Conservation (phyloP, 1,284 basidiomycete species). For the Gastroboletus turbinatus region DNA sequence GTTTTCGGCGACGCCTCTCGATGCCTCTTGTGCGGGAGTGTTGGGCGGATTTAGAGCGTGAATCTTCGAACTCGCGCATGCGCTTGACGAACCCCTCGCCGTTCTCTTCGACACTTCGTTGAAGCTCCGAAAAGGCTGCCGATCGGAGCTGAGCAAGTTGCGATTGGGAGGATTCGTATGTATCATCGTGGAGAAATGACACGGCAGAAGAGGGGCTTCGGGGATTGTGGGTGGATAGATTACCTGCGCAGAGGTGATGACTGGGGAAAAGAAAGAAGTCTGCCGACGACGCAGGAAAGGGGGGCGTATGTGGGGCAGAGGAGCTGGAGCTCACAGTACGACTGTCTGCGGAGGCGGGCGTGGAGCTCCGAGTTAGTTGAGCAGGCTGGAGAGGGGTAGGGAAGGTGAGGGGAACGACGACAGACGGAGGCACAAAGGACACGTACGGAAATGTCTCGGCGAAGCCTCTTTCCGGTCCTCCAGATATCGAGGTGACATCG, state of each 20-base stretch:
- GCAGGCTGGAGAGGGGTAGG: conserved; percentile 12
- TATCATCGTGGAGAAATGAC: conserved; percentile 13
- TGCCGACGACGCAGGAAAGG: conserved; percentile 54
- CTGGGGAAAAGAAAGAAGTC: conserved; percentile 57
- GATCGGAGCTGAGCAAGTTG: conserved; percentile 53
- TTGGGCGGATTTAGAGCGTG: conserved; percentile 41
- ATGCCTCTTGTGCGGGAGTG: conserved; percentile 38
- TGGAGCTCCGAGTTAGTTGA: conserved; percentile 26
- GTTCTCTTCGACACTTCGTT: conserved; percentile 56
- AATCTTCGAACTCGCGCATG: conserved; percentile 68
- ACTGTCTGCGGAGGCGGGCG: conserved; percentile 32
- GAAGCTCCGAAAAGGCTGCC: conserved; percentile 63
- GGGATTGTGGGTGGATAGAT: conserved; percentile 19
- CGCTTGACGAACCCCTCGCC: conserved; percentile 67
- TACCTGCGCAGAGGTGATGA: conserved; percentile 23
- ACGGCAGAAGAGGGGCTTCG: conserved; percentile 23
- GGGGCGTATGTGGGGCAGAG: conserved; percentile 32
- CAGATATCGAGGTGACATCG: conserved; percentile 54
- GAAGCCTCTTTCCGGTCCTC: conserved; percentile 53
- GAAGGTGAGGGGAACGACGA: background rate
- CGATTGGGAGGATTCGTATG: conserved; percentile 24
- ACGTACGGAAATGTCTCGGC: conserved; percentile 48
- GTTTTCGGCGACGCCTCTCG: conserved; percentile 41
- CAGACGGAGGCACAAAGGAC: background rate
- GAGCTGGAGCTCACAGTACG: conserved; percentile 27